Conservation (phyloP, 345 rosid species). For the Geranium rotundifolium region DNA sequence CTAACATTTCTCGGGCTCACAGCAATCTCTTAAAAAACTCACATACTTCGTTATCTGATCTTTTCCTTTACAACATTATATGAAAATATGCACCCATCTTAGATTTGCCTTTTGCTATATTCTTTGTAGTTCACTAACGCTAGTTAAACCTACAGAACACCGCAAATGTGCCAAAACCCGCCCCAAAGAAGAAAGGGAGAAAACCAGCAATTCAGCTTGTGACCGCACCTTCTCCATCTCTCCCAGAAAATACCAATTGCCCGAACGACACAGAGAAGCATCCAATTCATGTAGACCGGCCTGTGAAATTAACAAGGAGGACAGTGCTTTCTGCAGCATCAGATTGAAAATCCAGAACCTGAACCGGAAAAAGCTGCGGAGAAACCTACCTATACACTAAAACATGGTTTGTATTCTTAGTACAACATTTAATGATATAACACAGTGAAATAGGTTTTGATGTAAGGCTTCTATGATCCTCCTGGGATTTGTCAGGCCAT, state of each 20-base stretch:
- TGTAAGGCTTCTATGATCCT: not conserved
- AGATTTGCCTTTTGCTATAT: too few species aligned
- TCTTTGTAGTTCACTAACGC: not conserved
- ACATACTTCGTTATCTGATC: too few species aligned
- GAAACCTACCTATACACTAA: too few species aligned
- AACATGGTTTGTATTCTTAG: too few species aligned
- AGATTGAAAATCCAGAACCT: not conserved
- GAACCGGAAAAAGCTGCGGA: not conserved
- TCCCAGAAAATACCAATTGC: conserved; percentile 8
- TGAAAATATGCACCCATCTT: not conserved
- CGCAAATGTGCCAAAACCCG: conserved; percentile 24
- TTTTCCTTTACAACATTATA: not conserved
- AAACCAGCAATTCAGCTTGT: conserved; percentile 13
- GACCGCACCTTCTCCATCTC: conserved; percentile 1
- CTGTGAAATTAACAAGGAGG: conserved; percentile 4
- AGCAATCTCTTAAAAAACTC: too few species aligned
- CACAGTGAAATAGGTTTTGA: too few species aligned
- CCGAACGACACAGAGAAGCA: conserved; percentile 4
- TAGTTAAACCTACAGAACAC: conserved; percentile 21
- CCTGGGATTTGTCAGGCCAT: too few species aligned
- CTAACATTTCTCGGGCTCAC: not conserved
- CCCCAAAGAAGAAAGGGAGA: conserved; percentile 17
- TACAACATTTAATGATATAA: too few species aligned
- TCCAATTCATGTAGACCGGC: conserved; percentile 1
- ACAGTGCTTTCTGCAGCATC: conserved; percentile 4